phyloP scores from a whole-genome alignment of 352 stramenopile species.

The Pythium pyrilobum region DNA sequence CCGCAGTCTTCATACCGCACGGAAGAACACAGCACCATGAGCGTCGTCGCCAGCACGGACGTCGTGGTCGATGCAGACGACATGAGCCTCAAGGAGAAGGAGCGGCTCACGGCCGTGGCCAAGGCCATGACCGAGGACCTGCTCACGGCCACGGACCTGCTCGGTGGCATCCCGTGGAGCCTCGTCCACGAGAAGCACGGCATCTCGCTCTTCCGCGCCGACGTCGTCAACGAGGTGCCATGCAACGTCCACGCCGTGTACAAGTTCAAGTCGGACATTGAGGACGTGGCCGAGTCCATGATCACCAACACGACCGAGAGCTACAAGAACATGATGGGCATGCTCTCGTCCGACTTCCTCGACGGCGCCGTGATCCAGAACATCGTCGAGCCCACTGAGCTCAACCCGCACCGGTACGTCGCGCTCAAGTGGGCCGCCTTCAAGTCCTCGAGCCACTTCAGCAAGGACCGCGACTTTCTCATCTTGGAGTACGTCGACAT shows the following conservation, averaged over 20 bases:
- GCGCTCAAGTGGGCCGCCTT: constrained; percentile 83
- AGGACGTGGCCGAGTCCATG: constrained; percentile 78
- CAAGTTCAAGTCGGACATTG: constrained; percentile 74
- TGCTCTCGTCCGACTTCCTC: constrained; percentile 80
- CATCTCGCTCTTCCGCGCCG: constrained; percentile 77
- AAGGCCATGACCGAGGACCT: constrained; percentile 82
- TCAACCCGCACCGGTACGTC: constrained; percentile 73
- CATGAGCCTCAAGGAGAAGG: constrained; percentile 54
- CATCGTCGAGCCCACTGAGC: constrained; percentile 62
- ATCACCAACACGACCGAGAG: constrained; percentile 72
- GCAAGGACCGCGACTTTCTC: constrained; percentile 73
- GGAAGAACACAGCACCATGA: not conserved
- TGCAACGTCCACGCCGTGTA: constrained; percentile 86
- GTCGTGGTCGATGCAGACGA: constrained; percentile 16
- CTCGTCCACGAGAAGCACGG: constrained; percentile 80
- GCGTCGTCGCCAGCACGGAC: not conserved
- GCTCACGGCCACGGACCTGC: constrained; percentile 66
- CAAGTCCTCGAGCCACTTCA: constrained; percentile 77
- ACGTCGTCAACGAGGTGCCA: constrained; percentile 47
- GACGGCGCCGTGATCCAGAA: constrained; percentile 78
- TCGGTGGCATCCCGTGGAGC: constrained; percentile 63
- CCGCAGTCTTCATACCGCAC: constrained; percentile 8
- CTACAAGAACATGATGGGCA: constrained; percentile 84
- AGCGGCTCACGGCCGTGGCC: constrained; percentile 62
- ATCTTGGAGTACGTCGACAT: constrained; percentile 88